Base-by-base conservation (phyloP, 1,139 yeast genomes). In the Lodderomyces jiufengensis region DNA sequence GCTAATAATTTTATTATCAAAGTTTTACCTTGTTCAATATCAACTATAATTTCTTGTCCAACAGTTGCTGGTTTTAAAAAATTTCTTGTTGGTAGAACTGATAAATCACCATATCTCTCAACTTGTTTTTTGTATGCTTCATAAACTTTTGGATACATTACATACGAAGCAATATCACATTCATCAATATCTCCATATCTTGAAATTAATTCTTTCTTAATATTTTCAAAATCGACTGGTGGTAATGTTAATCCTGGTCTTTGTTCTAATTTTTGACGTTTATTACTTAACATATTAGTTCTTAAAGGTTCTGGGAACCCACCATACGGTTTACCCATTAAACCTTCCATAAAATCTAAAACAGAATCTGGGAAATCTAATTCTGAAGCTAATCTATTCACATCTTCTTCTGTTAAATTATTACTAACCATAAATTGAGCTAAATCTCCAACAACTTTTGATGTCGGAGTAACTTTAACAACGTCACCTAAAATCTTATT, bases 261-360 rank as follows among this genome's bases (percentile, higher is more conserved):
- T 51, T 74, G 70, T 44, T 79, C 76, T 62, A 92, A 78, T 67
- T 88, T 87, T 64, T 85, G 82, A 67, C 99, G 84, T 79, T 88
- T 90, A 58, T 77, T 78, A 35, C 70, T 69, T 58, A 92, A 78
- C 45, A 92, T 77, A 59, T 90, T 85, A 32, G 95, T 73, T 69
- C 98, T 82, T 63, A 92, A 74, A 32, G 99, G 98, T 67, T 92
- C 99, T 37, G 98, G 98, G 95, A 94, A 92, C 6, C 99, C 99
- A 50, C 98, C 98, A 59, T 86, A 88, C 51, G 99, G 99, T 53
- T 92, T 92, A 58, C 99, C 99, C 88, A 94, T 92, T 57, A 92
- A 76, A 52, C 99, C 99, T 71, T 94, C 96, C 78, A 92, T 88
- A 75, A 92, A 92, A 66, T 94, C 98, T 58, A 92, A 76, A 24